These are phyloP conservation scores for Eutypa lata DNA, from an alignment of 2,329 filamentous ascomycete genomes.

Conservation along the genomic window DNA sequence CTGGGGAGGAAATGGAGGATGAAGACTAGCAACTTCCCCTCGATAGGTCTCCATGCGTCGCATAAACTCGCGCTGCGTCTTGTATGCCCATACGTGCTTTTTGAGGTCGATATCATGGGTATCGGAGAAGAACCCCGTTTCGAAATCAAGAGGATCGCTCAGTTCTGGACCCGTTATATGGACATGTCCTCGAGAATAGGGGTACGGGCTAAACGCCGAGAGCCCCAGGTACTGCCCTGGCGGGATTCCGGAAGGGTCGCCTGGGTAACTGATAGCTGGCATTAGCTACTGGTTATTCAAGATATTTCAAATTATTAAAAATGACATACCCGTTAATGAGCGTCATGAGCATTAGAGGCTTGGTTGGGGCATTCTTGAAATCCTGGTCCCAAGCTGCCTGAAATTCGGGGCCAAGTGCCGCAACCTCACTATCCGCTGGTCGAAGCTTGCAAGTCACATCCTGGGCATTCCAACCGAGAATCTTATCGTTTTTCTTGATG, in stretches of 20 bases:
- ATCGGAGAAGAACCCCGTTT: slow-evolving; percentile 53
- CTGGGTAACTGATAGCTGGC: background rate
- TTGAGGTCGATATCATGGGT: slow-evolving; percentile 46
- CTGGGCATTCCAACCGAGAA: slow-evolving; percentile 52
- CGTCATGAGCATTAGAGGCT: background rate
- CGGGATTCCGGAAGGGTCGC: background rate
- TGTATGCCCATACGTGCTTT: slow-evolving; percentile 59
- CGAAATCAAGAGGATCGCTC: slow-evolving; percentile 46
- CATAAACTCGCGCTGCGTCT: slow-evolving; percentile 56
- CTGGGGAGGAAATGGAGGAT: slow-evolving; percentile 32
- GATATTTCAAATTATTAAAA: background rate
- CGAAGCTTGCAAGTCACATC: slow-evolving; percentile 50
- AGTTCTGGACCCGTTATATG: slow-evolving; percentile 46
- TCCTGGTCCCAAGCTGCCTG: background rate
- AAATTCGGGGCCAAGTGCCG: slow-evolving; percentile 47
- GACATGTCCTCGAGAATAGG: background rate
- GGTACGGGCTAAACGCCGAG: background rate
- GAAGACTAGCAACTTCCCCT: slow-evolving; percentile 38
- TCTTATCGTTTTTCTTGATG: slow-evolving; percentile 20
- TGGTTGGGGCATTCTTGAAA: background rate
- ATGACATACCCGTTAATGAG: background rate
- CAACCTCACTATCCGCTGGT: slow-evolving; percentile 46
- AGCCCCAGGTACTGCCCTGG: background rate
- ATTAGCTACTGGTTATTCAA: background rate
- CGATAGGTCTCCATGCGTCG: slow-evolving; percentile 49